These are phyloP conservation scores for Saccharomyces hybrid DNA, from an alignment of 1,139 yeast genomes.

Conservation along the genomic window DNA sequence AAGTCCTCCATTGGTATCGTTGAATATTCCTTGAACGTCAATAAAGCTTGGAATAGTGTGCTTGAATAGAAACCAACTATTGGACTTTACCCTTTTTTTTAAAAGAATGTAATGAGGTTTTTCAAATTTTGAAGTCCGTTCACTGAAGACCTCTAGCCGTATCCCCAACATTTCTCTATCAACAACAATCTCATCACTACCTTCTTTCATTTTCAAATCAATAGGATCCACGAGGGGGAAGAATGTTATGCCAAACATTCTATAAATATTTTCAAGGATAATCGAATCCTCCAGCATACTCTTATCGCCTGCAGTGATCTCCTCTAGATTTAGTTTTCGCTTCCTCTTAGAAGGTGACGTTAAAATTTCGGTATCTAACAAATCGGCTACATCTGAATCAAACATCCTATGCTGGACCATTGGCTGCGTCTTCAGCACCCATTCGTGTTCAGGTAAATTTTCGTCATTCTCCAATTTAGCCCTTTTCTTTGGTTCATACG, in stretches of 20 bases:
- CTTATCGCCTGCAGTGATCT: slow-evolving; percentile 1
- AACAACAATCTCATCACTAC: slow-evolving; percentile 11
- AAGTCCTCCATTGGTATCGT: slow-evolving; percentile 13
- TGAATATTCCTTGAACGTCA: slow-evolving; percentile 23
- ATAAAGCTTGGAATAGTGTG: slow-evolving; percentile 40
- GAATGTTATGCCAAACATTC: slow-evolving; percentile 40
- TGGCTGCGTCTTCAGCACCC: slow-evolving; percentile 21
- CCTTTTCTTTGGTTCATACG: slow-evolving; percentile 1
- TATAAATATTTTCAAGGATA: slow-evolving; percentile 35
- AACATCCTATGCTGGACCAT: slow-evolving; percentile 31
- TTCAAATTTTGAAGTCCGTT: slow-evolving; percentile 24
- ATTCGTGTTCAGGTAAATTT: slow-evolving; percentile 16
- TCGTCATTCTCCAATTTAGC: slow-evolving; percentile 5
- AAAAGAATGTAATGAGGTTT: slow-evolving; percentile 40
- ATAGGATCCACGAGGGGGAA: slow-evolving; percentile 40
- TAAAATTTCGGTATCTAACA: slow-evolving; percentile 23
- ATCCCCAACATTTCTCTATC: slow-evolving; percentile 35
- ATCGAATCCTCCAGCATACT: slow-evolving; percentile 21
- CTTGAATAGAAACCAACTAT: slow-evolving; percentile 35
- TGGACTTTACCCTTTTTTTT: slow-evolving; percentile 29
- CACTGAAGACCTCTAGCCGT: slow-evolving; percentile 39
- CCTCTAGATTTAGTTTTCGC: slow-evolving; percentile 4
- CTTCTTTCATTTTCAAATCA: slow-evolving; percentile 13
- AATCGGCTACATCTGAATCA: slow-evolving; percentile 29
- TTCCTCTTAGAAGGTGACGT: slow-evolving; percentile 22